Evolutionary conservation across 2,329 filamentous ascomycete species (phyloP).

Genomic region (Cercospora brassicicola): DNA sequence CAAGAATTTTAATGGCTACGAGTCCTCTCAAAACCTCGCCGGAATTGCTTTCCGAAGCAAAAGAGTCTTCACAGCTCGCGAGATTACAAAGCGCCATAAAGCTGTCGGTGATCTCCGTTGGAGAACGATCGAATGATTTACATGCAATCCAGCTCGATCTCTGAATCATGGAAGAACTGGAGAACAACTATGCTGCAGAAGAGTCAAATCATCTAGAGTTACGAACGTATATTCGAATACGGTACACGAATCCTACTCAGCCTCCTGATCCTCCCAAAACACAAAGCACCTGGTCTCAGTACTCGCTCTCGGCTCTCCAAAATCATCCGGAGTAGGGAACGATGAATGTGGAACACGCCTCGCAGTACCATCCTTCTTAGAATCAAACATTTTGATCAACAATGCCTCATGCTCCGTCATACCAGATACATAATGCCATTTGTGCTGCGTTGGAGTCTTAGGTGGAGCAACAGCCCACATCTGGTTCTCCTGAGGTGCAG

Average conservation of each 20-base stretch:
- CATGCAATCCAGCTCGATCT: too few species aligned
- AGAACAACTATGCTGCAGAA: too few species aligned
- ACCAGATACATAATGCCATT: slow-evolving; percentile 13
- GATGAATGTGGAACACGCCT: slow-evolving; percentile 12
- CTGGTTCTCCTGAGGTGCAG: background rate
- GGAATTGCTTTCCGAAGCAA: background rate
- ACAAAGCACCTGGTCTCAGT: slow-evolving; percentile 13
- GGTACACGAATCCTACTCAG: background rate
- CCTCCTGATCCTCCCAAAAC: slow-evolving; percentile 13
- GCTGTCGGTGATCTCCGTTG: too few species aligned
- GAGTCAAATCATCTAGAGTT: too few species aligned
- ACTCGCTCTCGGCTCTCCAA: slow-evolving; percentile 8
- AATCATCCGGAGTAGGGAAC: slow-evolving; percentile 10
- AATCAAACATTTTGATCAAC: slow-evolving; percentile 15
- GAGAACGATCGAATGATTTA: too few species aligned
- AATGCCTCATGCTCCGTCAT: slow-evolving; percentile 10
- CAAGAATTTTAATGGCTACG: background rate
- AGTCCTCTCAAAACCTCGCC: background rate
- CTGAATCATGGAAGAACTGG: too few species aligned
- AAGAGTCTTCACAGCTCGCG: background rate
- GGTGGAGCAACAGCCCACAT: slow-evolving; percentile 9
- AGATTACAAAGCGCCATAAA: background rate
- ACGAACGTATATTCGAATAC: too few species aligned
- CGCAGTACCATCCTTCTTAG: slow-evolving; percentile 6
- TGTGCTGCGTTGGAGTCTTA: slow-evolving; percentile 8